phyloP scores from a whole-genome alignment of 1,139 yeast species.

The Yamadazyma sp. region DNA sequence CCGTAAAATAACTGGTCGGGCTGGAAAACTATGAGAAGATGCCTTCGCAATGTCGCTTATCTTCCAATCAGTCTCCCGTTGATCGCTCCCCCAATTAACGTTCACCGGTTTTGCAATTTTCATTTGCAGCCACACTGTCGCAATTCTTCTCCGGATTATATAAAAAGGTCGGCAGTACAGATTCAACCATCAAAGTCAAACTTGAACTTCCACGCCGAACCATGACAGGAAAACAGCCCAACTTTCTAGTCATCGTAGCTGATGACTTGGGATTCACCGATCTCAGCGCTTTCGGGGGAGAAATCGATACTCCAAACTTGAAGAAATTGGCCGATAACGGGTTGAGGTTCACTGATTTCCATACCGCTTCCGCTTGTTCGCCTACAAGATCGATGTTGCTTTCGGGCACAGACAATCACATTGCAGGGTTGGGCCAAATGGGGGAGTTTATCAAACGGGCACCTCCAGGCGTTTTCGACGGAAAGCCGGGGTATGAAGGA shows the following conservation, averaged over 20 bases:
- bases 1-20: no score
- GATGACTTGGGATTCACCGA: constrained; percentile 66
- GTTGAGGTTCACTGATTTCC: constrained; percentile 54
- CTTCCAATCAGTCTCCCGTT: neutral
- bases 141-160: no score
- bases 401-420: constrained; percentile 61
- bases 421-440: constrained; percentile 65
- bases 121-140: constrained; percentile 9
- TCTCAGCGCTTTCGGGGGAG: constrained; percentile 57
- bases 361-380: constrained; percentile 65
- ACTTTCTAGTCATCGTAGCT: constrained; percentile 58
- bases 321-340: constrained; percentile 45
- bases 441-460: constrained; percentile 43
- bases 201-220: neutral
- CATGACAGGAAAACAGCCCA: constrained; percentile 26
- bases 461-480: constrained; percentile 36
- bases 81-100: neutral
- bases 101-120: neutral
- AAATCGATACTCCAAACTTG: constrained; percentile 56
- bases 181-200: neutral
- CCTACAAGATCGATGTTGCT: constrained; percentile 64
- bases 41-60: no score
- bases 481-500: constrained; percentile 59
- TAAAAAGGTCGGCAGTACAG: no score
- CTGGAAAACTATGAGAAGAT: no score